Evolutionary conservation across 202 grass and related monocot genomes (phyloP), one percentile per base, ranked within the genome.

Genomic region (Setaria italica): DNA sequence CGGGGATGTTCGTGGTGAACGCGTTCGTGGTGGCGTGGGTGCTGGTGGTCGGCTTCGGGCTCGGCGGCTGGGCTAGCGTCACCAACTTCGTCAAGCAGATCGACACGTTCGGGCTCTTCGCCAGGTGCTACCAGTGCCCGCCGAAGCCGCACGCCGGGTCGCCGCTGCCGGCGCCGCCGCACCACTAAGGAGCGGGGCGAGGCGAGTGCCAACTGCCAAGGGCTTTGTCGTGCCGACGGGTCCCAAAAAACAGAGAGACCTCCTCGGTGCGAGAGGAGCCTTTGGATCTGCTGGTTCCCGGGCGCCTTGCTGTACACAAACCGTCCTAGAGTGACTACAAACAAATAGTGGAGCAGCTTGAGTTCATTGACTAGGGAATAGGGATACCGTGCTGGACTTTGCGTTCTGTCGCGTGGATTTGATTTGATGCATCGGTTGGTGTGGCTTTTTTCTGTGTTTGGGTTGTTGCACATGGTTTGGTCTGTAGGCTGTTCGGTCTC

Each of bases 31-130:
- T 94, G 86, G 93, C 62, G 71, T 98, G 95, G 95, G 93, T 98
- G 74, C 79, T 98, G 53, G 95, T 98, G 60, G 95, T 98, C 21
- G 95, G 93, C n/a, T 98, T 98, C 86, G 95, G 95, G 6, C 82
- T 98, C 71, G 93, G 95, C 50, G 95, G 95, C 7, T 98, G 93
- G 93, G 95, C 95, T 29, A 98, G 95, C 88, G 58, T 95, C 16
- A 43, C 88, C 90, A 98, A 98, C 85, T 98, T 98, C 84, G 11
- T 98, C 71, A 91, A 25, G 83, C 96, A 98, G 80, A 86, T 98
- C 67, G 81, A 98, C 84, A 98, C 96, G 21, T 98, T 98, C 77
- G 96, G 96, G 8, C 93, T 98, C 84, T 98, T 98, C 87, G 90
- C 96, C 43, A 98, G 90, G 79, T 98, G 96, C 87, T 98, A 95